Conservation (phyloP, 352 stramenopile genomes). For the Globisporangium solare region DNA sequence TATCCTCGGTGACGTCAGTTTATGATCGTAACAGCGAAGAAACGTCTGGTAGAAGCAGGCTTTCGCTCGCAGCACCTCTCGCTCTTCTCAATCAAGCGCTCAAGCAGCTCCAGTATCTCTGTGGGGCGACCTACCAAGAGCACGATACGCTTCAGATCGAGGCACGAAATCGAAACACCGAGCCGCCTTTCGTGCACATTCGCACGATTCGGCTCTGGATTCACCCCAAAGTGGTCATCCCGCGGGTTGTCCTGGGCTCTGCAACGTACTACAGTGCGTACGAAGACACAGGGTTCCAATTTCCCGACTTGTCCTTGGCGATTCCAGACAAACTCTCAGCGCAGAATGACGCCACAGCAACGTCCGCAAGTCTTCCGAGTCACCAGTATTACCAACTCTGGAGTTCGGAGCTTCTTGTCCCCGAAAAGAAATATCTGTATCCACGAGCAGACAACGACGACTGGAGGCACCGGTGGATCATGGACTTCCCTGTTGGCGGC, state of each 20-base stretch:
- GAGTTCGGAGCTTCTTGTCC: conserved; percentile 19
- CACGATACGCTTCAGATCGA: conserved; percentile 18
- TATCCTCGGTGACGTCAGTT: background rate
- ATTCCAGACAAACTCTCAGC: conserved; percentile 1
- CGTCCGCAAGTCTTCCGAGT: background rate
- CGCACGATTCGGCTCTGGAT: conserved; percentile 23
- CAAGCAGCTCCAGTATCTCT: conserved; percentile 14
- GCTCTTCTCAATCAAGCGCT: conserved; percentile 20
- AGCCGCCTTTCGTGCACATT: conserved; percentile 11
- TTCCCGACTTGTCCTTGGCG: conserved; percentile 28
- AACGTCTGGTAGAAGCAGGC: background rate
- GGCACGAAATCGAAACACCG: conserved; percentile 12
- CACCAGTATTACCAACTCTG: conserved; percentile 19
- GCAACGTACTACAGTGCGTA: conserved; percentile 25
- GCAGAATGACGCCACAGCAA: background rate
- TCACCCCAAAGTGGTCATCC: conserved; percentile 18
- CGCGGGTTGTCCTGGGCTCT: conserved; percentile 20
- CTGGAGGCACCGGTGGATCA: conserved; percentile 23
- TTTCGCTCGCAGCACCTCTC: conserved; percentile 2
- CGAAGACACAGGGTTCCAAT: conserved; percentile 44
- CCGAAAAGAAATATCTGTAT: conserved; percentile 11
- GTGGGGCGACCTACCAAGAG: conserved; percentile 10
- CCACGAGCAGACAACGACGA: conserved; percentile 13
- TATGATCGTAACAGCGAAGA: background rate
- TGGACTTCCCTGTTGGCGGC: conserved; percentile 7